Percentiles rank a stretch among this genome's conserved stretches.
Evolutionary conservation across 2,329 filamentous ascomycete genomes (phyloP).

Genomic region (Colletotrichum higginsianum): DNA sequence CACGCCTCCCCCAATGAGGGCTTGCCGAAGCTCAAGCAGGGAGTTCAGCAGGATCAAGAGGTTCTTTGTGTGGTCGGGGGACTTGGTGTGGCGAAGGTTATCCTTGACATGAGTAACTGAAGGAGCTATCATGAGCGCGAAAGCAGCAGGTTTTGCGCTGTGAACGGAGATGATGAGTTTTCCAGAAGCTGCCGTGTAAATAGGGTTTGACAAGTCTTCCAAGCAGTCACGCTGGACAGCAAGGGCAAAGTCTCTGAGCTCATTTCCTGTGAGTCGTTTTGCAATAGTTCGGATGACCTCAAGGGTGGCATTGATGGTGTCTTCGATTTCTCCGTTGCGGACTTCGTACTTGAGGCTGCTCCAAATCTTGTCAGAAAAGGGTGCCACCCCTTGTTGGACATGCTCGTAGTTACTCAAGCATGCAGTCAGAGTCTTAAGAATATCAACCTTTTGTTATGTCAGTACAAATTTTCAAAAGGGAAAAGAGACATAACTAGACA

Average conservation of each 20-base stretch:
- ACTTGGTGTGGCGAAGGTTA: constrained; percentile 66
- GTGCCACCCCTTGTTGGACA: constrained; percentile 62
- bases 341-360: constrained; percentile 75
- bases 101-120: constrained; percentile 65
- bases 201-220: constrained; percentile 67
- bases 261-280: constrained; percentile 59
- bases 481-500: constrained; percentile 20
- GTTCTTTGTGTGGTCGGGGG: constrained; percentile 65
- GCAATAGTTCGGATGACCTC: constrained; percentile 67
- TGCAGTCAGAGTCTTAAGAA: constrained; percentile 68
- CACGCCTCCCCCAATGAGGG: constrained; percentile 52
- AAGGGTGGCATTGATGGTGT: constrained; percentile 70
- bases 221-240: constrained; percentile 67
- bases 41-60: constrained; percentile 67
- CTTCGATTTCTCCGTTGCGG: constrained; percentile 72
- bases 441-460: constrained; percentile 60
- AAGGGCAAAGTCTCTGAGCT: constrained; percentile 62
- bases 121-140: constrained; percentile 63
- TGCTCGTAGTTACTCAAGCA: constrained; percentile 66
- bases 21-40: constrained; percentile 62
- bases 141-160: constrained; percentile 63
- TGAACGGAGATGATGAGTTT: constrained; percentile 66
- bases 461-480: neutral
- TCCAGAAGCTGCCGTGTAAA: constrained; percentile 67
- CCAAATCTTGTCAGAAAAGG: constrained; percentile 68